Evolutionary conservation across 2,329 filamentous ascomycete genomes (phyloP), one percentile per base, ranked within the genome.

Genomic region (Colletotrichum paranaense): DNA sequence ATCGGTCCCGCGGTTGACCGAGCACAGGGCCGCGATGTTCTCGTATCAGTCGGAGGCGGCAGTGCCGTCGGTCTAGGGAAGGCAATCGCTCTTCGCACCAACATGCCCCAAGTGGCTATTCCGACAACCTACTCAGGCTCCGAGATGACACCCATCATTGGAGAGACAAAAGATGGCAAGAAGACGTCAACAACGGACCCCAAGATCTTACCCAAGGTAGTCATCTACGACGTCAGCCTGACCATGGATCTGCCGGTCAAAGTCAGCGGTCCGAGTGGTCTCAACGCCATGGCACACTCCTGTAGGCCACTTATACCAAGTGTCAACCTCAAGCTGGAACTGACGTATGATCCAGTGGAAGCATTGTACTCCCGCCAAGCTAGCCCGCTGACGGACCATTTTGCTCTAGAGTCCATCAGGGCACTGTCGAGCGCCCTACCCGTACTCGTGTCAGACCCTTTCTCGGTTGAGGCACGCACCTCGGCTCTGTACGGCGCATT

Each of bases 11-110:
- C 78, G 9, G 73, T 81, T 24, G 67, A 76, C 5, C 76, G 78
- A 19, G 78, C 82, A 6, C 67, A 78, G 6, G 81, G 81, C 4
- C 86, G 87, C 22, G 91, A 92, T 78, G 86, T 86, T 32, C 84
- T 92, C 52, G 82, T 92, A 57, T 91, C 88, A 53, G 88, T 92
- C 73, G 91, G 91, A 5, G 90, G 90, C 63, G 89, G 90, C 32
- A 91, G 88, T 67, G 91, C 90, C 2, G 89, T 91, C 65, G 89
- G 89, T 1, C 80, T 92, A 26, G 89, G 89, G 2, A 88, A 89
- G 75, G 86, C 87, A 1, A 85, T 91, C 65, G 85, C 85, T 59
- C 81, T 87, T 60, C 84, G 87, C 55, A 89, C 88, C 42, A 84
- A 84, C 0, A 81, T 91, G 42, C 88, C 87, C 24, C 89, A 91